phyloP scores from a whole-genome alignment of 2,329 filamentous ascomycete genomes.

The Amauroascus niger region DNA sequence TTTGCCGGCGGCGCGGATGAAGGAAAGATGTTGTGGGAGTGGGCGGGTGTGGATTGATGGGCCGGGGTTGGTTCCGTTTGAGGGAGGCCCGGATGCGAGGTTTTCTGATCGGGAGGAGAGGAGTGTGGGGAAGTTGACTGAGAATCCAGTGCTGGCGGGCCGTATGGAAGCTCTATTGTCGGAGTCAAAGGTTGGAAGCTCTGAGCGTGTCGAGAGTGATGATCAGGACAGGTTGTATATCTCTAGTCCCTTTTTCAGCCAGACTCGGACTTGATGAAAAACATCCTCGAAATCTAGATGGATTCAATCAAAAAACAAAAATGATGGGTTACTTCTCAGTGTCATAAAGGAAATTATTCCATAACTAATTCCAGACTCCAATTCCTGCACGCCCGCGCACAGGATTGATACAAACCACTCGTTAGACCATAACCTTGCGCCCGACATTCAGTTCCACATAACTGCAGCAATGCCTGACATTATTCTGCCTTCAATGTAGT shows the following conservation, averaged over 20 bases:
- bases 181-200: not conserved
- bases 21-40: conserved; percentile 9
- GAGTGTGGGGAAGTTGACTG: not conserved
- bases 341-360: no score
- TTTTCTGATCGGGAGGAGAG: conserved; percentile 11
- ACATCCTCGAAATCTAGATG: no score
- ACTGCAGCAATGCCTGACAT: no score
- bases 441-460: no score
- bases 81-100: conserved; percentile 17
- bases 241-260: not conserved
- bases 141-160: not conserved
- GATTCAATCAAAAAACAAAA: not conserved
- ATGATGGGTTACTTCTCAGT: no score
- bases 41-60: conserved; percentile 17
- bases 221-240: not conserved
- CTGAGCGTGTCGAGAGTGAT: not conserved
- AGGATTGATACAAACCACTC: not conserved
- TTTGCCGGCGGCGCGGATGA: conserved; percentile 6
- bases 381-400: not conserved
- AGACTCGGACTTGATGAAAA: not conserved
- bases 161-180: not conserved
- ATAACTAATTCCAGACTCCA: no score
- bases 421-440: not conserved
- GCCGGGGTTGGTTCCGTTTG: not conserved
- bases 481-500: no score